phyloP scores from a whole-genome alignment of 1,284 basidiomycete species.

The Rhodotorula mucilaginosa region DNA sequence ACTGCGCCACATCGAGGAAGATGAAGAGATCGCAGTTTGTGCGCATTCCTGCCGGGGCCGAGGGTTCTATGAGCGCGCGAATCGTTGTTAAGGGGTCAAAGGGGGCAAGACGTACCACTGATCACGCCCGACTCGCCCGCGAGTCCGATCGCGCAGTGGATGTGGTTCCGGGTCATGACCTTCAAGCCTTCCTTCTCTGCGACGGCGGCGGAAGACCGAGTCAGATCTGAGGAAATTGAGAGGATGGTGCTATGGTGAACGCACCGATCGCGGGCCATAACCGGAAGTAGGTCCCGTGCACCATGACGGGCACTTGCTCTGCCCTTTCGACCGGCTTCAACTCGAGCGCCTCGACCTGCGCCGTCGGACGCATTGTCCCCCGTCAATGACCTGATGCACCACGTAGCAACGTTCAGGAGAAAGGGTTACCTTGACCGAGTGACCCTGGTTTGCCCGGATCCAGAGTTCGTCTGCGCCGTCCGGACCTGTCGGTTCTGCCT shows the following conservation, averaged over 20 bases:
- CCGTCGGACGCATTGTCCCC: too few relatives aligned
- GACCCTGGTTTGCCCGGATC: slow-evolving; percentile 93
- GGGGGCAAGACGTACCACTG: slow-evolving; percentile 59
- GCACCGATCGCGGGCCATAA: slow-evolving; percentile 73
- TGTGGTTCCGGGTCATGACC: slow-evolving; percentile 81
- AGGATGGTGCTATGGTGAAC: background rate
- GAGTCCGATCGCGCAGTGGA: slow-evolving; percentile 72
- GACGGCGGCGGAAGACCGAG: background rate
- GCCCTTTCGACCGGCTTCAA: slow-evolving; percentile 62
- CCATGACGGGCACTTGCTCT: slow-evolving; percentile 67
- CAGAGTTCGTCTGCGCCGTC: slow-evolving; percentile 60
- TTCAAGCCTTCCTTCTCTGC: slow-evolving; percentile 68
- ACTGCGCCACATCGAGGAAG: slow-evolving; percentile 68
- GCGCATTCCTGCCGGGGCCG: slow-evolving; percentile 65
- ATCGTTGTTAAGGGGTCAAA: background rate
- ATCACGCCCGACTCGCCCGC: slow-evolving; percentile 62
- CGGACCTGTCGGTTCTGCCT: slow-evolving; percentile 52
- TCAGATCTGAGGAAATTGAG: background rate
- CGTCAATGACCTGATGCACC: background rate
- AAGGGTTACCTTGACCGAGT: slow-evolving; percentile 68
- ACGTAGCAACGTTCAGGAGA: background rate
- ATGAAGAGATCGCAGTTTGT: slow-evolving; percentile 68
- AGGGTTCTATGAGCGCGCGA: background rate
- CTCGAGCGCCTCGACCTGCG: slow-evolving; percentile 64
- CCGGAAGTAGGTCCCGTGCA: slow-evolving; percentile 68